Conservation (phyloP, 768 basidiomycete species). For the Lentinula detonsa region DNA sequence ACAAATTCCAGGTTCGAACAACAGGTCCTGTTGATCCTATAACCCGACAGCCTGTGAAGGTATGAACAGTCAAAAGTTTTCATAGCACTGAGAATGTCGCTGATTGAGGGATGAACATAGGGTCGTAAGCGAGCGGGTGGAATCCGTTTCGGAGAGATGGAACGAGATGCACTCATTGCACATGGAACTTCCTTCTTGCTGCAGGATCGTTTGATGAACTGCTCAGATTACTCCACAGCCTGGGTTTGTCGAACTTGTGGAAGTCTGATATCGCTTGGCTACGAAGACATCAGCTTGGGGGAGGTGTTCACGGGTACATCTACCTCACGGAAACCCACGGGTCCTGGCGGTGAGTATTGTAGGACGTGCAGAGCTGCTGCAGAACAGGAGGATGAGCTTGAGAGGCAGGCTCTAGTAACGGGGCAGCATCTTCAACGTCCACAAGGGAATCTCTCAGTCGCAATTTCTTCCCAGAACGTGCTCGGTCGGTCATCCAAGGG, state of each 20-base stretch:
- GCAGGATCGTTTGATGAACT: constrained; percentile 99
- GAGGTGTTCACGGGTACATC: constrained; percentile 48
- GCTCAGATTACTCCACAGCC: constrained; percentile 98
- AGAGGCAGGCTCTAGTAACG: constrained; percentile 53
- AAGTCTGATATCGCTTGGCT: constrained; percentile 91
- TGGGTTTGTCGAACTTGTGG: constrained; percentile 99
- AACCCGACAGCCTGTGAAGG: constrained; percentile 97
- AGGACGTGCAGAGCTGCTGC: constrained; percentile 79
- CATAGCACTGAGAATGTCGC: neutral
- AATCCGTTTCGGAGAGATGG: constrained; percentile 99
- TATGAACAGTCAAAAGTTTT: constrained; percentile 23
- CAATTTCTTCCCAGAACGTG: constrained; percentile 63
- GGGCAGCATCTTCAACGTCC: constrained; percentile 40
- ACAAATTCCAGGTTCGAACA: constrained; percentile 99
- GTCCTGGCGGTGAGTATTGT: constrained; percentile 90
- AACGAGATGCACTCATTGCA: constrained; percentile 96
- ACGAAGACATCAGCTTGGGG: constrained; percentile 80
- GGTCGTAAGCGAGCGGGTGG: constrained; percentile 98
- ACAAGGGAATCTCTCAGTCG: constrained; percentile 52
- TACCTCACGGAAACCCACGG: constrained; percentile 49
- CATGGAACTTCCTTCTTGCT: constrained; percentile 98
- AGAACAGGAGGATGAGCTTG: constrained; percentile 56
- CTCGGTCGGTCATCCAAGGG: constrained; percentile 57
- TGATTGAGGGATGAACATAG: constrained; percentile 28
- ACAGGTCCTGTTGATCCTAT: constrained; percentile 95